A percentile compares a stretch with the other conserved stretches of the same genome.
phyloP scores from a whole-genome alignment of 345 rosid genomes.

The Orychophragmus violaceus region DNA sequence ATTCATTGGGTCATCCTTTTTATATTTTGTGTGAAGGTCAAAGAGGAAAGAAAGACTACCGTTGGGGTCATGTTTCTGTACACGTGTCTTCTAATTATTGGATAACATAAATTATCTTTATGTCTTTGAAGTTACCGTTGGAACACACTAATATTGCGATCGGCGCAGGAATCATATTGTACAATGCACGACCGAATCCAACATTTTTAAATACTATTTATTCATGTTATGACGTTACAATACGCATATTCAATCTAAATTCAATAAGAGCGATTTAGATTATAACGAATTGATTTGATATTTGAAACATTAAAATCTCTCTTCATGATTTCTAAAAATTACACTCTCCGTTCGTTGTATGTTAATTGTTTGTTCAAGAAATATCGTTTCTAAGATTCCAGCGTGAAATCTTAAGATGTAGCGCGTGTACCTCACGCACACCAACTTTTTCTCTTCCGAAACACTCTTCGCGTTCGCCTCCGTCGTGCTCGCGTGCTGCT shows the following conservation, averaged over 20 bases:
- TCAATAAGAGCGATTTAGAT: background rate
- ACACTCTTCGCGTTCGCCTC: no score
- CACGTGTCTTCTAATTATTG: background rate
- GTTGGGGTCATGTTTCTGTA: constrained; percentile 6
- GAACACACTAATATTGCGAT: background rate
- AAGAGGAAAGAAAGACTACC: constrained; percentile 25
- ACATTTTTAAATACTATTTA: background rate
- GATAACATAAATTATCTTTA: background rate
- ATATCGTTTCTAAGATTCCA: no score
- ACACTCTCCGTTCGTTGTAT: no score
- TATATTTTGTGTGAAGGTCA: background rate
- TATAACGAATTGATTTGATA: no score
- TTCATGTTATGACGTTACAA: background rate
- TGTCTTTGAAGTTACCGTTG: constrained; percentile 32
- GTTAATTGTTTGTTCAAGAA: no score
- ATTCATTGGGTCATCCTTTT: background rate
- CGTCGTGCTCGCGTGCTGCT: no score
- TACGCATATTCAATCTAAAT: background rate
- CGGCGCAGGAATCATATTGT: constrained; percentile 8
- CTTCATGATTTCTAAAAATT: no score
- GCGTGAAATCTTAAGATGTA: no score
- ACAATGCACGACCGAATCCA: constrained; percentile 14
- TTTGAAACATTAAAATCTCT: background rate
- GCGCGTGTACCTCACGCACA: no score
- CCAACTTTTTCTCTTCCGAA: no score